Evolutionary conservation across 2,329 filamentous ascomycete genomes (phyloP).

Genomic region (Neofusicoccum sp.): DNA sequence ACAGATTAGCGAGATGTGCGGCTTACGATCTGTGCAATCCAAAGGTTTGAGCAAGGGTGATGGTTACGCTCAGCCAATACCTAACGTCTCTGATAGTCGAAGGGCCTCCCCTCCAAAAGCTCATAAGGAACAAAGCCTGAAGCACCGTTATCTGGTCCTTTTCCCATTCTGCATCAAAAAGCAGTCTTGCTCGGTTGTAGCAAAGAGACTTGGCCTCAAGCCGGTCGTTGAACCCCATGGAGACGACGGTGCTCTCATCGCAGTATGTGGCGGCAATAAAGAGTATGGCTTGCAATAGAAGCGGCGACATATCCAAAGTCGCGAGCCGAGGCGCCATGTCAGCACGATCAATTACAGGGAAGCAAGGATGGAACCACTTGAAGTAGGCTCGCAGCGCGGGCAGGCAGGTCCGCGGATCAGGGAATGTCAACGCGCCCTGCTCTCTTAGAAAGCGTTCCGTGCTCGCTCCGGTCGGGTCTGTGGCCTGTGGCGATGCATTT

Average conservation of each 20-base stretch:
- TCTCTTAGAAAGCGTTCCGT: constrained; percentile 38
- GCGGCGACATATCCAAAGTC: constrained; percentile 46
- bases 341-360: constrained; percentile 52
- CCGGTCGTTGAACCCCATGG: constrained; percentile 49
- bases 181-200: constrained; percentile 51
- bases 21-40: constrained; percentile 42
- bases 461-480: constrained; percentile 31
- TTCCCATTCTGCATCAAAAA: constrained; percentile 56
- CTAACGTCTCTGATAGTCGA: constrained; percentile 32
- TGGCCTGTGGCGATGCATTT: constrained; percentile 27
- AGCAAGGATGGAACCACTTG: constrained; percentile 57
- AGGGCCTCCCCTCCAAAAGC: constrained; percentile 55
- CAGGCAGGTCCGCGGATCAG: constrained; percentile 43
- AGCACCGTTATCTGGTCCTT: constrained; percentile 51
- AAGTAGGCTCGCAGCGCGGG: constrained; percentile 54
- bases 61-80: constrained; percentile 45
- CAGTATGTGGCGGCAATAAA: constrained; percentile 57
- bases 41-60: constrained; percentile 52
- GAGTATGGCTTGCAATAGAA: constrained; percentile 54
- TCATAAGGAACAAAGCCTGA: constrained; percentile 54
- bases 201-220: constrained; percentile 52
- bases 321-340: constrained; percentile 43
- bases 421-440: constrained; percentile 48
- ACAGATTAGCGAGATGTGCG: constrained; percentile 11
- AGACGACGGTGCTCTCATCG: constrained; percentile 44